phyloP scores from a whole-genome alignment of 768 basidiomycete genomes.

The Coprinellus micaceus region DNA sequence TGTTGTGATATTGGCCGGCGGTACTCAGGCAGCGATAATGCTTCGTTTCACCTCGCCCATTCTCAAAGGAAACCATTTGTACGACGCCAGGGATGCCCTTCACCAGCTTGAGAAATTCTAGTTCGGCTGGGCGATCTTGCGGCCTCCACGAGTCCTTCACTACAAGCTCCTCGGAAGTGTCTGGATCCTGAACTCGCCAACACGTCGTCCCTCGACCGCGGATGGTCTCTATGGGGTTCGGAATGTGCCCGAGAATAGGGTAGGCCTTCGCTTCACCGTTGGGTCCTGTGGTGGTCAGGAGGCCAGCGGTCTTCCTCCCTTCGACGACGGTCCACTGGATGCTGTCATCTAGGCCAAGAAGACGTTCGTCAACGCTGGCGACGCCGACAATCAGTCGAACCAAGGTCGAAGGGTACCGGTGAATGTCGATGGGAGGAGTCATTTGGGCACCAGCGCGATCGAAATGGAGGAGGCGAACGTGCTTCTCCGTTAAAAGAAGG shows the following conservation, averaged over 20 bases:
- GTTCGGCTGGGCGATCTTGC: not conserved
- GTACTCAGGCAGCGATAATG: not conserved
- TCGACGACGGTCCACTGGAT: not conserved
- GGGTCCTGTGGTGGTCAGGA: not conserved
- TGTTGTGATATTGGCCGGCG: not conserved
- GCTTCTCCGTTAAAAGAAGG: not conserved
- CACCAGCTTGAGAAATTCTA: not conserved
- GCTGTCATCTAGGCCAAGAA: slow-evolving; percentile 1
- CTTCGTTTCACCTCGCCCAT: not conserved
- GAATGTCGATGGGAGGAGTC: not conserved
- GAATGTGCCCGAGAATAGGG: too few relatives aligned
- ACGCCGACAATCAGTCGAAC: slow-evolving; percentile 1
- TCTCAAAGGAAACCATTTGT: not conserved
- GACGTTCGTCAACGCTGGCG: not conserved
- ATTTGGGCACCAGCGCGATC: not conserved
- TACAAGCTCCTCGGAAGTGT: not conserved
- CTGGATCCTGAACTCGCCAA: not conserved
- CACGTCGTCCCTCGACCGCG: not conserved
- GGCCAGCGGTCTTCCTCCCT: not conserved
- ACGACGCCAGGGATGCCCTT: not conserved
- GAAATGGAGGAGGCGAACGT: slow-evolving; percentile 1
- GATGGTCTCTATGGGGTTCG: not conserved
- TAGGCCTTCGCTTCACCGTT: not conserved
- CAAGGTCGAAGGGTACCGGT: not conserved
- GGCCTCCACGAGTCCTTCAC: not conserved